A percentile compares a stretch with the other conserved stretches of the same genome.
These are phyloP conservation scores for Pseudopyricularia cyperi DNA, from an alignment of 2,329 filamentous ascomycete genomes.

Conservation along the genomic window DNA sequence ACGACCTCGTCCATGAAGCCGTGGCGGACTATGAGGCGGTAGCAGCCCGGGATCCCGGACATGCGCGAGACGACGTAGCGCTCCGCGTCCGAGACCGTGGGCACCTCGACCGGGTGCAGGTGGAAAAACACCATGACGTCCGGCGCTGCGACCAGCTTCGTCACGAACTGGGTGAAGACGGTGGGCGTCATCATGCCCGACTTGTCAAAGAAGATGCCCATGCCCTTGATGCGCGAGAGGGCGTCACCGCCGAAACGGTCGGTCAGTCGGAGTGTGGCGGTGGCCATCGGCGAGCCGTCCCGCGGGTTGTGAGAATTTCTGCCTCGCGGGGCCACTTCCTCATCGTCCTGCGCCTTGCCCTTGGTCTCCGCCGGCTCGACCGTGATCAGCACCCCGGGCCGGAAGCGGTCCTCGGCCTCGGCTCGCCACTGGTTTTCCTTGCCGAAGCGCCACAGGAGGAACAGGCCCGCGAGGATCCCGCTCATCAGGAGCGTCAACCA, in stretches of 20 bases:
- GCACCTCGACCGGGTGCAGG: constrained; percentile 46
- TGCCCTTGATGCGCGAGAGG: constrained; percentile 35
- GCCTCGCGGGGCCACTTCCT: constrained; percentile 19
- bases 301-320: neutral
- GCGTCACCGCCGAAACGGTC: constrained; percentile 26
- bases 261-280: constrained; percentile 14
- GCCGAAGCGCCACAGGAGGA: constrained; percentile 66
- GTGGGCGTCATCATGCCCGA: constrained; percentile 49
- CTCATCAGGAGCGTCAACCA: constrained; percentile 66
- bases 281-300: neutral
- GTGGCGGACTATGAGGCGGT: constrained; percentile 54
- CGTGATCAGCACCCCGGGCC: constrained; percentile 26
- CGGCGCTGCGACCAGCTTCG: constrained; percentile 53
- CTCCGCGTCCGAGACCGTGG: constrained; percentile 34
- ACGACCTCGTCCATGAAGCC: constrained; percentile 61
- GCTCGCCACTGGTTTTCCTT: constrained; percentile 67
- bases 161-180: constrained; percentile 59
- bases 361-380: constrained; percentile 3
- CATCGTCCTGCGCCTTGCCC: neutral
- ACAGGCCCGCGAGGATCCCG: constrained; percentile 46
- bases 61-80: constrained; percentile 30
- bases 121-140: constrained; percentile 61
- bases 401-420: constrained; percentile 48
- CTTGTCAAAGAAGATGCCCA: constrained; percentile 68
- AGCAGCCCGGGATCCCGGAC: constrained; percentile 43